phyloP scores from a whole-genome alignment of 106 monocot species.

The Apostasia shenzhenica region DNA sequence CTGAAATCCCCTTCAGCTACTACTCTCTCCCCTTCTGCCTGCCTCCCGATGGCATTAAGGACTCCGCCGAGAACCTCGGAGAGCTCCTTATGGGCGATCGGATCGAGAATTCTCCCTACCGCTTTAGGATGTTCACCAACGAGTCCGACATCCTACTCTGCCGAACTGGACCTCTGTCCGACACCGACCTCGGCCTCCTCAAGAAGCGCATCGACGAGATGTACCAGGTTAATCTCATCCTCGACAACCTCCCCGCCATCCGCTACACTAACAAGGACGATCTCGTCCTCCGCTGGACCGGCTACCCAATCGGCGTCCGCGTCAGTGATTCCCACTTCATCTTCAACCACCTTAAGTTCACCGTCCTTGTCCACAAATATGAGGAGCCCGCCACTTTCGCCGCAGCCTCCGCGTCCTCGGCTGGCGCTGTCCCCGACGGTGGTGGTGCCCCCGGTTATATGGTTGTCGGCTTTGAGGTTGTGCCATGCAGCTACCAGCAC shows the following conservation, averaged over 20 bases:
- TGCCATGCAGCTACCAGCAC: slow-evolving; percentile 42
- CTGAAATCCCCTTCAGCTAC: slow-evolving; percentile 46
- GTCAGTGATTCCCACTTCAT: slow-evolving; percentile 25
- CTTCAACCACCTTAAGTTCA: slow-evolving; percentile 48
- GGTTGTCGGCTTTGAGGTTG: slow-evolving; percentile 53
- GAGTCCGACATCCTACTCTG: slow-evolving; percentile 62
- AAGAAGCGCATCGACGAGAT: slow-evolving; percentile 41
- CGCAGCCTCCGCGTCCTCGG: slow-evolving; percentile 8
- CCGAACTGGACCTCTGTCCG: slow-evolving; percentile 24
- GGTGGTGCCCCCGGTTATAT: slow-evolving; percentile 23
- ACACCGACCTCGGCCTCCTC: slow-evolving; percentile 26
- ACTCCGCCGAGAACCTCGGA: slow-evolving; percentile 34
- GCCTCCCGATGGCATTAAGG: slow-evolving; percentile 15
- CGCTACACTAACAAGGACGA: slow-evolving; percentile 26
- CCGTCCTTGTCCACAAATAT: slow-evolving; percentile 35
- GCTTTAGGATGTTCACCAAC: slow-evolving; percentile 54
- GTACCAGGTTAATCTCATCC: slow-evolving; percentile 47
- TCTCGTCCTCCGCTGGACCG: slow-evolving; percentile 26
- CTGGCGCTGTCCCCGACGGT: too few species aligned
- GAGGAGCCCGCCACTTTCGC: slow-evolving; percentile 28
- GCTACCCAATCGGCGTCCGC: slow-evolving; percentile 34
- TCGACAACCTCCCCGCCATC: slow-evolving; percentile 48
- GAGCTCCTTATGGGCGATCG: slow-evolving; percentile 54
- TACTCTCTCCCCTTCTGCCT: slow-evolving; percentile 25
- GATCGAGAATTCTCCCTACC: slow-evolving; percentile 63